Percentiles rank a stretch among this genome's conserved stretches.
Evolutionary conservation across 768 basidiomycete genomes (phyloP).

Genomic region (Termitomyces sp.): DNA sequence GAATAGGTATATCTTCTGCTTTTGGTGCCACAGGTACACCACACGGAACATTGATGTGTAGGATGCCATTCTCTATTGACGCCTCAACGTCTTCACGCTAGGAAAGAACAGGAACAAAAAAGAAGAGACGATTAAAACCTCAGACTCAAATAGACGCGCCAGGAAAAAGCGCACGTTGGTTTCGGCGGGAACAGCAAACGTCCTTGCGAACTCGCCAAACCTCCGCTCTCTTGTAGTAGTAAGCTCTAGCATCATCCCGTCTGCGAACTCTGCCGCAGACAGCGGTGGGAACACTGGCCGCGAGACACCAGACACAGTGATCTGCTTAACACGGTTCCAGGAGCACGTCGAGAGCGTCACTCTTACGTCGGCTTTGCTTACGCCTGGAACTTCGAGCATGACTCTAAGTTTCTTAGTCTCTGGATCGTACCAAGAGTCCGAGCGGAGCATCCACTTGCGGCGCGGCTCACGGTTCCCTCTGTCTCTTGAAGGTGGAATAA

Average conservation of each 20-base stretch:
- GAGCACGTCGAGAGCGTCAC: slow-evolving; percentile 59
- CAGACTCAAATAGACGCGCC: slow-evolving; percentile 16
- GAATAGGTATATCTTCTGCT: slow-evolving; percentile 49
- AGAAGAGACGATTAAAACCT: slow-evolving; percentile 16
- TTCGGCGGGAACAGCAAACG: slow-evolving; percentile 51
- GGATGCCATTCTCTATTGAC: slow-evolving; percentile 57
- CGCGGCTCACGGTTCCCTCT: slow-evolving; percentile 5
- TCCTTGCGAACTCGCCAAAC: slow-evolving; percentile 47
- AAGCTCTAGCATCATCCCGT: slow-evolving; percentile 19
- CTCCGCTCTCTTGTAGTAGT: slow-evolving; percentile 46
- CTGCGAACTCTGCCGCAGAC: slow-evolving; percentile 13
- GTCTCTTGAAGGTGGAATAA: slow-evolving; percentile 15
- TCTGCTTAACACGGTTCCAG: slow-evolving; percentile 60
- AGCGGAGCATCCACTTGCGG: slow-evolving; percentile 47
- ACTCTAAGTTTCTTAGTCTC: slow-evolving; percentile 50
- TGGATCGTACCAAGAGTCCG: slow-evolving; percentile 58
- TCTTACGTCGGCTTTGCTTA: slow-evolving; percentile 53
- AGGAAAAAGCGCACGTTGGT: slow-evolving; percentile 46
- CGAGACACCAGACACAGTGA: slow-evolving; percentile 51
- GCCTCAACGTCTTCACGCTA: slow-evolving; percentile 52
- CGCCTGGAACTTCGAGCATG: slow-evolving; percentile 68
- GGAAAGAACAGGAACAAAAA: slow-evolving; percentile 16
- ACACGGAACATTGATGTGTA: slow-evolving; percentile 51
- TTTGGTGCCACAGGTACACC: slow-evolving; percentile 43
- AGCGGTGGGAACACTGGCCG: slow-evolving; percentile 35